Conservation (phyloP, 2,329 filamentous ascomycete species). For the Alternaria sp. region DNA sequence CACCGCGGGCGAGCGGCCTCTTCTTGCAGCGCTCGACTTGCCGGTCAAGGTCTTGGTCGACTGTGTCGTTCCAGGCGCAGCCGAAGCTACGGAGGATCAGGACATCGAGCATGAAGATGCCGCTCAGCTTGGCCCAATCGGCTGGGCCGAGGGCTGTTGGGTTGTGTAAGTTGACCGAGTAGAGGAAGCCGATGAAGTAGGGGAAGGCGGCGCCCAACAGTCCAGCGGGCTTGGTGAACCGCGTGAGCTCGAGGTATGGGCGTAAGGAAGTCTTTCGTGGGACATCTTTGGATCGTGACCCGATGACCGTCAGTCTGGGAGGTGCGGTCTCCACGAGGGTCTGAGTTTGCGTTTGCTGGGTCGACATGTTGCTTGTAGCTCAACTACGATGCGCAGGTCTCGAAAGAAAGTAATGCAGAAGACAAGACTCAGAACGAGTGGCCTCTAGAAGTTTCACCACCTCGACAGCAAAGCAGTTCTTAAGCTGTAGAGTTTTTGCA, state of each 20-base stretch:
- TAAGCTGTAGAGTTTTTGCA: not conserved
- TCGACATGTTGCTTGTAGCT: not conserved
- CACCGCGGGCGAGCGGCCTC: constrained; percentile 51
- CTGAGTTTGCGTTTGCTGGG: not conserved
- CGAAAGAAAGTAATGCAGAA: not conserved
- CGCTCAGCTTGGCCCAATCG: constrained; percentile 14
- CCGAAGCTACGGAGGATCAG: constrained; percentile 29
- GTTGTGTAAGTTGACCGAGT: constrained; percentile 37
- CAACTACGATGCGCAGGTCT: not conserved
- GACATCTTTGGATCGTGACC: not conserved
- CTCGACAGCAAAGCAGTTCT: not conserved
- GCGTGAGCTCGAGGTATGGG: constrained; percentile 51
- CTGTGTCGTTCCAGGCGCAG: constrained; percentile 64
- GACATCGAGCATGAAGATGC: constrained; percentile 57
- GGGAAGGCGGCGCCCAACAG: constrained; percentile 56
- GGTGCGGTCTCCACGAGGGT: constrained; percentile 3
- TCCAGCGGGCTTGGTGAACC: constrained; percentile 51
- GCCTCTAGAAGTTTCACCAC: not conserved
- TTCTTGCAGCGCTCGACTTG: constrained; percentile 39
- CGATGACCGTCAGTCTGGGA: not conserved
- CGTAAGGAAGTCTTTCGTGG: constrained; percentile 3
- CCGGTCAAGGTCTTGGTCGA: constrained; percentile 62
- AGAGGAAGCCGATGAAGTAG: constrained; percentile 50
- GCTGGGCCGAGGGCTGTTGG: constrained; percentile 6
- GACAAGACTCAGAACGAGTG: not conserved